These are phyloP conservation scores for Ogataea nitratoaversa DNA, from an alignment of 805 yeast species.

Conservation along the genomic window DNA sequence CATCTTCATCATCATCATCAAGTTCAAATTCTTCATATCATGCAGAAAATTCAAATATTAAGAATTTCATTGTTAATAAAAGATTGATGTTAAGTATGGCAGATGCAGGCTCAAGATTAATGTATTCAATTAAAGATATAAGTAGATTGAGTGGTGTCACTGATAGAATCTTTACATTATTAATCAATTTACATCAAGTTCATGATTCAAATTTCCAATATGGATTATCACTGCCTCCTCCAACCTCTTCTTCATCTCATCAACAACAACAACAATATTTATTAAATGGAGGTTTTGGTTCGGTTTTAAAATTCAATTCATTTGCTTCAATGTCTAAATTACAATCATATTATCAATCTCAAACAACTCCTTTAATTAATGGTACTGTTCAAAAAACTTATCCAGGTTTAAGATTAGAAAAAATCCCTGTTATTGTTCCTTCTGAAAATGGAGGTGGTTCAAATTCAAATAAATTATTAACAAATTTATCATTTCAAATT, in stretches of 20 bases:
- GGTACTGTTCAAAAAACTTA: conserved; percentile 81
- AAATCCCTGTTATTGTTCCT: conserved; percentile 79
- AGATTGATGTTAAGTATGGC: conserved; percentile 86
- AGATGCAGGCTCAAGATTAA: conserved; percentile 90
- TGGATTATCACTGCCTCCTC: conserved; percentile 30
- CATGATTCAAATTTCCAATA: conserved; percentile 59
- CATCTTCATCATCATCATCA: neutral
- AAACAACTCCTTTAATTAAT: conserved; percentile 43
- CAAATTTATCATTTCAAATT: conserved; percentile 59
- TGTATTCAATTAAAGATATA: conserved; percentile 91
- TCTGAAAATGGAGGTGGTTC: conserved; percentile 44
- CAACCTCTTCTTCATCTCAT: neutral
- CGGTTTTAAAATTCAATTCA: conserved; percentile 25
- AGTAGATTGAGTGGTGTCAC: conserved; percentile 91
- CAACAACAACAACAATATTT: conserved; percentile 6
- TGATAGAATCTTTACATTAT: conserved; percentile 72
- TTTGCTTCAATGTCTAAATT: conserved; percentile 28
- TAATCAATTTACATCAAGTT: conserved; percentile 76
- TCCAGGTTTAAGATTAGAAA: conserved; percentile 77
- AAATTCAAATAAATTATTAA: conserved; percentile 57
- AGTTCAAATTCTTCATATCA: neutral
- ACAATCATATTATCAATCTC: conserved; percentile 4
- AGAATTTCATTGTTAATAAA: conserved; percentile 85
- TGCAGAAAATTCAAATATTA: conserved; percentile 59
- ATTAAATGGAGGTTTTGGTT: conserved; percentile 27